phyloP scores from a whole-genome alignment of 2,329 filamentous ascomycete species.

The Venturia nashicola region DNA sequence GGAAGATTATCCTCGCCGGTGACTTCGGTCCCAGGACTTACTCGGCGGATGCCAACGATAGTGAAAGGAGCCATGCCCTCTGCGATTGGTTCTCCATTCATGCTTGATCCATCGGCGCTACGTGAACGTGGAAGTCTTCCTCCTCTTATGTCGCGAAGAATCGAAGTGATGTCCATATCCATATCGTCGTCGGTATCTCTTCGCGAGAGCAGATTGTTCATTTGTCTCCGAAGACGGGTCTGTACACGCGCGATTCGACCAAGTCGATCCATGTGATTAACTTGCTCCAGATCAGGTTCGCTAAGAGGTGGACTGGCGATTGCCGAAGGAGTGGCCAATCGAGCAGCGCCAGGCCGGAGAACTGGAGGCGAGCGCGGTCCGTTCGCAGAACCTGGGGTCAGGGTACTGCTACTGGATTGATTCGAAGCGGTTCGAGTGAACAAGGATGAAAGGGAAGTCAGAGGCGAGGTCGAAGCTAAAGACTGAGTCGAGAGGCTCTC shows the following conservation, averaged over 20 bases:
- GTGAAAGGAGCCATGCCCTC: constrained; percentile 56
- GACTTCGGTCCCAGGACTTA: constrained; percentile 39
- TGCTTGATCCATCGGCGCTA: constrained; percentile 18
- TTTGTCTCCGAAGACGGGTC: not conserved
- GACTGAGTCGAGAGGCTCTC: not conserved
- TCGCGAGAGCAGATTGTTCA: not conserved
- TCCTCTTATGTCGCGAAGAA: not conserved
- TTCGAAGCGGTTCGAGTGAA: not conserved
- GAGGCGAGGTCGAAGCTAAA: not conserved
- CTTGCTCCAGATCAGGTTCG: not conserved
- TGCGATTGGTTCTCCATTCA: constrained; percentile 29
- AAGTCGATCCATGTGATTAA: not conserved
- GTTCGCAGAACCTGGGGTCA: not conserved
- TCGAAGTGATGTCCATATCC: not conserved
- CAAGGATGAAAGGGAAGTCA: constrained; percentile 3
- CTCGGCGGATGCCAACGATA: constrained; percentile 56
- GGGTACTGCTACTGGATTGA: not conserved
- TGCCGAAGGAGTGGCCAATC: not conserved
- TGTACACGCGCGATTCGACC: not conserved
- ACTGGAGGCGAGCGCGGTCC: not conserved
- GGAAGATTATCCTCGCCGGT: constrained; percentile 30
- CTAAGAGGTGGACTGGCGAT: not conserved
- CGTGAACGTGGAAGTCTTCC: constrained; percentile 10
- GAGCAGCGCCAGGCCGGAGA: constrained; percentile 1
- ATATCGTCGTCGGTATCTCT: not conserved